Conservation (phyloP, 2,329 filamentous ascomycete genomes). For the Monilinia fructigena region DNA sequence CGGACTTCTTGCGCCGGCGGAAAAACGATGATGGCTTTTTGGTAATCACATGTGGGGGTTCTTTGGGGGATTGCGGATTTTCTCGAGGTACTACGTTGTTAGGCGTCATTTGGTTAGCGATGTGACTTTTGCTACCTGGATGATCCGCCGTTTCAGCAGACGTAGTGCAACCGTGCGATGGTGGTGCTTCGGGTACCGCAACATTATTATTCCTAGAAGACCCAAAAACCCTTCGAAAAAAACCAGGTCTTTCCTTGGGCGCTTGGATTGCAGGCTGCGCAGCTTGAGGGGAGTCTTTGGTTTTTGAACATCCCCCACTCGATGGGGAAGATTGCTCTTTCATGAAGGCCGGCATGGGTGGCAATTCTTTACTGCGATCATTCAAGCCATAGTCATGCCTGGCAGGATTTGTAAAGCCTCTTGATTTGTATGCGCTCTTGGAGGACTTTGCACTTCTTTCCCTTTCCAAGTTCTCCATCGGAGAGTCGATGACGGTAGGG, state of each 20-base stretch:
- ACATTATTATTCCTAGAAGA: conserved; percentile 58
- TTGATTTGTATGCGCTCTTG: conserved; percentile 40
- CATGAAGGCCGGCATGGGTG: conserved; percentile 42
- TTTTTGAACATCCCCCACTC: conserved; percentile 51
- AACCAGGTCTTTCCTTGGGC: conserved; percentile 73
- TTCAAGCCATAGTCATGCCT: conserved; percentile 40
- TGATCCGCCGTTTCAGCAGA: conserved; percentile 44
- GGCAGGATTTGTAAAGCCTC: conserved; percentile 44
- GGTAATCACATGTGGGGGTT: conserved; percentile 52
- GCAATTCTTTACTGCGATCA: conserved; percentile 35
- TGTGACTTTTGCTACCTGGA: conserved; percentile 45
- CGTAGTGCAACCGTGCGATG: conserved; percentile 41
- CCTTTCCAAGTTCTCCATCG: conserved; percentile 48
- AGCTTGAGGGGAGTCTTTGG: conserved; percentile 40
- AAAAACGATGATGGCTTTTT: conserved; percentile 97
- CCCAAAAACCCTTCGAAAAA: conserved; percentile 87
- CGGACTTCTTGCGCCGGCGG: conserved; percentile 85
- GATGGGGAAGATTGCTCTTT: conserved; percentile 54
- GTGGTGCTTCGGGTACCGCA: conserved; percentile 38
- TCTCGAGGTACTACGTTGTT: conserved; percentile 34
- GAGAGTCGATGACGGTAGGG: conserved; percentile 27
- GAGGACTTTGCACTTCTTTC: conserved; percentile 60
- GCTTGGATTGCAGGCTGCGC: conserved; percentile 39
- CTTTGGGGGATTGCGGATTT: conserved; percentile 35
- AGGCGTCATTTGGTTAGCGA: conserved; percentile 50